A percentile compares a stretch with the other conserved stretches of the same genome.
phyloP scores from a whole-genome alignment of 805 yeast genomes.

The Deakozyma indianensis region DNA sequence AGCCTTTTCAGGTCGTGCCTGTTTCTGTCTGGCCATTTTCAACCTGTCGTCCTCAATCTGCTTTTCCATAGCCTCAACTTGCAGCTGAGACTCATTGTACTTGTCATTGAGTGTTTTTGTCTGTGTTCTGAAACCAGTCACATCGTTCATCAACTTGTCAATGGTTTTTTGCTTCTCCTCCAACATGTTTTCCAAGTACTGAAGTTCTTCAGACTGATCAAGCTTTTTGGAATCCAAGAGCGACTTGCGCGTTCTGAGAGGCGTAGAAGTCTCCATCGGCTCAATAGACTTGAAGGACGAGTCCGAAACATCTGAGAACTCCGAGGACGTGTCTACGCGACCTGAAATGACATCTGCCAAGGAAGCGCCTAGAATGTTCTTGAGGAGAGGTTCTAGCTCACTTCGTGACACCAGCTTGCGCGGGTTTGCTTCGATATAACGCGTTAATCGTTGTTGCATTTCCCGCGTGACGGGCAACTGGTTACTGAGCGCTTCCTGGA shows the following conservation, averaged over 20 bases:
- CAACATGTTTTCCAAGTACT: background rate
- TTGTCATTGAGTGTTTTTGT: background rate
- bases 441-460: background rate
- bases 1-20: background rate
- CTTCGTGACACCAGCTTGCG: background rate
- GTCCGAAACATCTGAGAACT: background rate
- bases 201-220: background rate
- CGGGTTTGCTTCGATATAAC: background rate
- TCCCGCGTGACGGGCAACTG: background rate
- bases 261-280: background rate
- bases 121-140: background rate
- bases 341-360: background rate
- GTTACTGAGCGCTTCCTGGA: background rate
- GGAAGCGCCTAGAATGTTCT: background rate
- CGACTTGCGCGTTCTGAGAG: background rate
- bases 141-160: background rate
- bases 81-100: background rate
- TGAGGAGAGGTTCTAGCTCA: background rate
- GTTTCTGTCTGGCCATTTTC: background rate
- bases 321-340: background rate
- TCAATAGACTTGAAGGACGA: background rate
- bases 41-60: background rate
- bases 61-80: background rate
- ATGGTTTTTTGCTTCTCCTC: background rate
- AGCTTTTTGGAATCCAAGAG: too few relatives aligned